A percentile compares a stretch with the other conserved stretches of the same genome.
phyloP scores from a whole-genome alignment of 768 basidiomycete species.

The Piloderma croceum region DNA sequence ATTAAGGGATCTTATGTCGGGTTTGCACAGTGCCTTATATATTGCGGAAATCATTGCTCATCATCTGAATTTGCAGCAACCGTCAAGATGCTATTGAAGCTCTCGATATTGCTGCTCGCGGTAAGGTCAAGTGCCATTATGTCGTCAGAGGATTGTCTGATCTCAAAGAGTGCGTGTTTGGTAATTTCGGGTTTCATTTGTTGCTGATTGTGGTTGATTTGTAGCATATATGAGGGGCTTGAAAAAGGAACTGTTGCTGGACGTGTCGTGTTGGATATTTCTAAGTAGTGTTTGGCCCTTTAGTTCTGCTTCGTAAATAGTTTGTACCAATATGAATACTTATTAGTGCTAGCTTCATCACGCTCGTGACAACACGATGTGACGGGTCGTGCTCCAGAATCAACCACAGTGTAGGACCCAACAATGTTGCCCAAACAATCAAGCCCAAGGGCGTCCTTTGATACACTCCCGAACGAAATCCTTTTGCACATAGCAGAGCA shows the following conservation, averaged over 20 bases:
- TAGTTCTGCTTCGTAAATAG: too few relatives aligned
- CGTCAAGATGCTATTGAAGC: slow-evolving; percentile 83
- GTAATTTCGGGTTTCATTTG: not conserved
- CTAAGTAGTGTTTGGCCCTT: slow-evolving; percentile 16
- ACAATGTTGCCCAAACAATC: too few relatives aligned
- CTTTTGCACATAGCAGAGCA: too few relatives aligned
- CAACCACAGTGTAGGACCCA: too few relatives aligned
- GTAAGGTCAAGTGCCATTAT: slow-evolving; percentile 62
- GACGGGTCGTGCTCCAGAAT: too few relatives aligned
- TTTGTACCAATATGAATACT: too few relatives aligned
- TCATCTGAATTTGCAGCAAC: slow-evolving; percentile 56
- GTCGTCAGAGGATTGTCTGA: slow-evolving; percentile 41
- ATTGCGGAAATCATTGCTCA: slow-evolving; percentile 12
- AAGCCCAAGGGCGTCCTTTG: too few relatives aligned
- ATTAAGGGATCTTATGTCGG: slow-evolving; percentile 44
- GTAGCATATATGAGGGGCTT: slow-evolving; percentile 37
- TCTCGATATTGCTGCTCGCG: slow-evolving; percentile 64
- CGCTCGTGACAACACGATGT: too few relatives aligned
- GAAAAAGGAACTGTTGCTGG: slow-evolving; percentile 43
- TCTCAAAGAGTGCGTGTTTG: slow-evolving; percentile 42
- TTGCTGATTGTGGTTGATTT: slow-evolving; percentile 1
- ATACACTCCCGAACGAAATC: too few relatives aligned
- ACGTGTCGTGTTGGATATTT: slow-evolving; percentile 42
- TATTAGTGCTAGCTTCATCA: too few relatives aligned
- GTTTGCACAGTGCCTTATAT: slow-evolving; percentile 13